Evolutionary conservation across 2,329 filamentous ascomycete genomes (phyloP).

Genomic region (Diaporthe batatas): DNA sequence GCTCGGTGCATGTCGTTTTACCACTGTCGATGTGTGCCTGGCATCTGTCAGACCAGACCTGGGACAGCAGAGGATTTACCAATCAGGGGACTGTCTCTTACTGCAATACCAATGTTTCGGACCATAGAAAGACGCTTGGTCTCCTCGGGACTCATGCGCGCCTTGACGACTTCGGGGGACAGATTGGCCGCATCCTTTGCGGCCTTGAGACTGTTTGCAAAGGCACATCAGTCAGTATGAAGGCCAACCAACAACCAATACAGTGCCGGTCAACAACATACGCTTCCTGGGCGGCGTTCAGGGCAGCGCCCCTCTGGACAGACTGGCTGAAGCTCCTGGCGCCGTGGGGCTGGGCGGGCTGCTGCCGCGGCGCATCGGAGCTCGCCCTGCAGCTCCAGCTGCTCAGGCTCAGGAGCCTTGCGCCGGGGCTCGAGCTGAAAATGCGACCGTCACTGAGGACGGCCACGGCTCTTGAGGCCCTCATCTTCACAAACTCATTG

Average conservation of each 20-base stretch:
- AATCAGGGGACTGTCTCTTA: constrained; percentile 56
- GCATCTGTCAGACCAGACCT: constrained; percentile 36
- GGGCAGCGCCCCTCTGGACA: constrained; percentile 49
- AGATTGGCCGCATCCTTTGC: constrained; percentile 67
- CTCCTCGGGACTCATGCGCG: constrained; percentile 86
- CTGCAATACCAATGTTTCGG: constrained; percentile 97
- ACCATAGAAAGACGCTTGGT: constrained; percentile 82
- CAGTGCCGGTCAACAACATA: constrained; percentile 42
- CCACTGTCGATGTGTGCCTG: constrained; percentile 98
- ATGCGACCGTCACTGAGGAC: constrained; percentile 55
- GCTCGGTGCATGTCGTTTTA: constrained; percentile 96
- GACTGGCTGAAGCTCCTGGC: constrained; percentile 57
- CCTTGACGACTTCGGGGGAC: constrained; percentile 74
- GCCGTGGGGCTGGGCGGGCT: constrained; percentile 50
- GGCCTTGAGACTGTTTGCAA: constrained; percentile 59
- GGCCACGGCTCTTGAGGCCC: constrained; percentile 55
- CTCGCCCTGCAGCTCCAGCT: constrained; percentile 48
- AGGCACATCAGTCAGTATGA: constrained; percentile 19
- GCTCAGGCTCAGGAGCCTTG: constrained; percentile 51
- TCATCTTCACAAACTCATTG: constrained; percentile 52
- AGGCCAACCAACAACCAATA: no score
- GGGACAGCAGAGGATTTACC: rapidly evolving
- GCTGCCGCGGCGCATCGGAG: constrained; percentile 49
- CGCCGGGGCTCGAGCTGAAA: constrained; percentile 50
- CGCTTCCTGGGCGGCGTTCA: constrained; percentile 55